These are phyloP conservation scores for Suillus paluster DNA, from an alignment of 768 basidiomycete genomes.

Conservation along the genomic window DNA sequence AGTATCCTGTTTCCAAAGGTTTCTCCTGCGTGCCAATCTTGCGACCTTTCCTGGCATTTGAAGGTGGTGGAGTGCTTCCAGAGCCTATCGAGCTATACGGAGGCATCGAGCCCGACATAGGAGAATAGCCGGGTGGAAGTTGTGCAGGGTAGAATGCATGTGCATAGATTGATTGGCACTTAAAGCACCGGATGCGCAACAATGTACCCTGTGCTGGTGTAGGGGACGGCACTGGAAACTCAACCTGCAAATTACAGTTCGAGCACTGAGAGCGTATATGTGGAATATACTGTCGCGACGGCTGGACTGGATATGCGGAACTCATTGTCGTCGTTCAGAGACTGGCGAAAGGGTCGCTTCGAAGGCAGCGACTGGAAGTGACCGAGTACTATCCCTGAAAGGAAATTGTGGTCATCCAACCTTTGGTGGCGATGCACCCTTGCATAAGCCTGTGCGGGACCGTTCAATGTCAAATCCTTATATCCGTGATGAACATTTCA, in stretches of 20 bases:
- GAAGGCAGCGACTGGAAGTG: neutral
- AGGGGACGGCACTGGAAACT: slow-evolving; percentile 70
- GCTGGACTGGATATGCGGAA: slow-evolving; percentile 52
- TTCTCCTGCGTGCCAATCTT: slow-evolving; percentile 90
- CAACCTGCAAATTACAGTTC: slow-evolving; percentile 57
- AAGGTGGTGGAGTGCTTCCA: slow-evolving; percentile 24
- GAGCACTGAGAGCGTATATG: slow-evolving; percentile 69
- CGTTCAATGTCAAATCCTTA: neutral
- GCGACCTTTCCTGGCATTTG: slow-evolving; percentile 51
- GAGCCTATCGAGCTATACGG: slow-evolving; percentile 8
- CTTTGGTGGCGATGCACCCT: no score
- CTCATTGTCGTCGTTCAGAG: slow-evolving; percentile 44
- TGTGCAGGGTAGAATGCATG: slow-evolving; percentile 75
- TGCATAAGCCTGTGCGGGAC: no score
- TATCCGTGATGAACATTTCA: neutral
- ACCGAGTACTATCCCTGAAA: neutral
- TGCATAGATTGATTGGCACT: slow-evolving; percentile 61
- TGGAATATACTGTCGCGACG: slow-evolving; percentile 67
- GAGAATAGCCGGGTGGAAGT: slow-evolving; percentile 39
- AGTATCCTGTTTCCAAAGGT: slow-evolving; percentile 90
- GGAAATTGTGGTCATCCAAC: neutral
- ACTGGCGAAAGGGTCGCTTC: neutral
- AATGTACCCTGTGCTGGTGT: slow-evolving; percentile 58
- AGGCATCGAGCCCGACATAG: slow-evolving; percentile 15
- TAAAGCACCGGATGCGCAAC: slow-evolving; percentile 72